phyloP scores from a whole-genome alignment of 495 filamentous ascomycete genomes.

The Bacidia gigantensis region DNA sequence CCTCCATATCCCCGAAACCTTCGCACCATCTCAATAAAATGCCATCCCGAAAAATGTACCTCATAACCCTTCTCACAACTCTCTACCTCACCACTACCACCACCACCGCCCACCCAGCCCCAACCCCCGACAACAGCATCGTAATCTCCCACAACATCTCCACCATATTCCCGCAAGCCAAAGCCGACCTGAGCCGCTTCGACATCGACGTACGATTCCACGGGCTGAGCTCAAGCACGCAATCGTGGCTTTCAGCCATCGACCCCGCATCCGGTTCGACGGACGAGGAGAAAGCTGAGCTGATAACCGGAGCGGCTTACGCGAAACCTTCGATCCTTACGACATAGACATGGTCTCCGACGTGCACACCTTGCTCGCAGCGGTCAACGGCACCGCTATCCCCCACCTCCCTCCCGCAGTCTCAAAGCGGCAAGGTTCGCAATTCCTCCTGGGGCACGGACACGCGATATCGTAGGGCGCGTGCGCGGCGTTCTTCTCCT shows the following conservation, averaged over 20 bases:
- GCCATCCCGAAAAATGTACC: too few species aligned
- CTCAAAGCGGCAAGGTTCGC: constrained; percentile 2
- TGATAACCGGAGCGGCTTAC: constrained; percentile 6
- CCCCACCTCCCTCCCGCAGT: too few species aligned
- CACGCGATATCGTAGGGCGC: background rate
- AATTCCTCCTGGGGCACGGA: background rate
- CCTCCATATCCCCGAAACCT: too few species aligned
- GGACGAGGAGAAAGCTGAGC: constrained; percentile 2
- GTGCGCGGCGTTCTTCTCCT: background rate
- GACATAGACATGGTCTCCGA: constrained; percentile 5
- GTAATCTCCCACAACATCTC: too few species aligned
- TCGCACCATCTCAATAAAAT: too few species aligned
- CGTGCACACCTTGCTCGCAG: background rate
- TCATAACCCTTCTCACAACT: too few species aligned
- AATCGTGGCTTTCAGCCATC: constrained; percentile 1
- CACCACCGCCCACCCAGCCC: too few species aligned
- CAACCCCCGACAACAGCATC: too few species aligned
- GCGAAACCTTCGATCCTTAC: constrained; percentile 7
- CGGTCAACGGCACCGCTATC: background rate
- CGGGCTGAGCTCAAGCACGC: background rate
- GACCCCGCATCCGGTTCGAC: constrained; percentile 3
- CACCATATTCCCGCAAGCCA: constrained; percentile 3
- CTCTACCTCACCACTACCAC: too few species aligned
- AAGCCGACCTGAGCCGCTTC: constrained; percentile 1
- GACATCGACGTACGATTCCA: background rate